Conservation (phyloP, 148 eudicot genomes). For the Spergularia marina region DNA sequence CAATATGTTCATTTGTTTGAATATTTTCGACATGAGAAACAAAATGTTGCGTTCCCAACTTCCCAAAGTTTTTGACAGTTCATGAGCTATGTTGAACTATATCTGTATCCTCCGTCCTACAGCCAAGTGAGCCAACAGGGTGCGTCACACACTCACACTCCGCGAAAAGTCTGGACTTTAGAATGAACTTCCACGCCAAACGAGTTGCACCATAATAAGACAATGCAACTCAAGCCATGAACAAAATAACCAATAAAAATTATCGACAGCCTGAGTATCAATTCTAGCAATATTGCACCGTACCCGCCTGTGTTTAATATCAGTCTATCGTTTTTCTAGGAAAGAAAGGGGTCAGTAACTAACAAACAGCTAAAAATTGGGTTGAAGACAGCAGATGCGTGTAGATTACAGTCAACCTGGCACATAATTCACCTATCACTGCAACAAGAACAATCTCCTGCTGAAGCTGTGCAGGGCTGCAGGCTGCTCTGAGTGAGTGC, state of each 20-base stretch:
- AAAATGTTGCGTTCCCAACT: no score
- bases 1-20: no score
- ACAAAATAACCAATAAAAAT: neutral
- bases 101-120: no score
- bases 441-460: neutral
- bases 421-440: neutral
- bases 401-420: neutral
- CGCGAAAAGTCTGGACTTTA: neutral
- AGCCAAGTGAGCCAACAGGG: no score
- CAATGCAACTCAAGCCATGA: neutral
- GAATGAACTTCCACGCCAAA: neutral
- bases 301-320: neutral
- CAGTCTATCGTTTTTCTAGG: neutral
- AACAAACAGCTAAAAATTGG: neutral
- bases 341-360: neutral
- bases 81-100: no score
- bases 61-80: no score
- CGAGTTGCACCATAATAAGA: neutral
- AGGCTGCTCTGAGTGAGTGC: neutral
- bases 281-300: neutral
- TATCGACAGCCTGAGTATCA: neutral
- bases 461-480: neutral
- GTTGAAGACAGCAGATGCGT: neutral
- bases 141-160: neutral
- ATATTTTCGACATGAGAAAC: no score